Percentiles rank a stretch among this genome's conserved stretches.
Evolutionary conservation across 2,329 filamentous ascomycete species (phyloP).

Genomic region (Colletotrichum horii): DNA sequence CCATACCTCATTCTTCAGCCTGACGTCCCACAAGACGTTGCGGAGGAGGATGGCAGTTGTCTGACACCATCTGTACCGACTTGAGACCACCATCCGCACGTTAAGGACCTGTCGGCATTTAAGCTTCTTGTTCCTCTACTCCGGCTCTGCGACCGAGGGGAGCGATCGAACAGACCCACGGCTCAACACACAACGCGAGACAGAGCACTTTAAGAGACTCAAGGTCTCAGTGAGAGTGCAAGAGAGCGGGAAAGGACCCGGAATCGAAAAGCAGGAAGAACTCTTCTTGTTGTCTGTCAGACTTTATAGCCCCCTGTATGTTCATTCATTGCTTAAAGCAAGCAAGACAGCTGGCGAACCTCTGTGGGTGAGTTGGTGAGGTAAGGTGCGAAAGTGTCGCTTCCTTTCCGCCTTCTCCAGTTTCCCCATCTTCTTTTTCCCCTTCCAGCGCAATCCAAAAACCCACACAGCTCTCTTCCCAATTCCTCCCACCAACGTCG

Average conservation of each 20-base stretch:
- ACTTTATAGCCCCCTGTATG: background rate
- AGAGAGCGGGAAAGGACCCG: background rate
- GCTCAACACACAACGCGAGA: background rate
- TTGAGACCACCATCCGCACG: constrained; percentile 16
- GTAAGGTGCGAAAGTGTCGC: background rate
- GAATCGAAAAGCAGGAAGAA: background rate
- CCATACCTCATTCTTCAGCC: constrained; percentile 21
- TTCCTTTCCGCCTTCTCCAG: constrained; percentile 14
- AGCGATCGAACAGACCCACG: background rate
- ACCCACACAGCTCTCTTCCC: constrained; percentile 19
- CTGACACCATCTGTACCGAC: constrained; percentile 18
- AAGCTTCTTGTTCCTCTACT: constrained; percentile 12
- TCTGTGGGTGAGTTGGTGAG: constrained; percentile 13
- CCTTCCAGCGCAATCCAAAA: constrained; percentile 19
- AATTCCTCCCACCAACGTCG: constrained; percentile 14
- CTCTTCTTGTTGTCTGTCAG: background rate
- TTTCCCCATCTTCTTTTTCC: constrained; percentile 20
- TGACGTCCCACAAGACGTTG: constrained; percentile 23
- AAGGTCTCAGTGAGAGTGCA: background rate
- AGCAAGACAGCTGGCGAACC: background rate
- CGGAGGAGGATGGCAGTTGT: constrained; percentile 20
- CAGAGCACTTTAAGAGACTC: background rate
- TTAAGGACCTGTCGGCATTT: constrained; percentile 5
- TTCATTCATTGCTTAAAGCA: background rate
- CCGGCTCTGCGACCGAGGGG: background rate